A percentile compares a stretch with the other conserved stretches of the same genome.
phyloP scores from a whole-genome alignment of 148 eudicot species.

The Persicaria maculosa region DNA sequence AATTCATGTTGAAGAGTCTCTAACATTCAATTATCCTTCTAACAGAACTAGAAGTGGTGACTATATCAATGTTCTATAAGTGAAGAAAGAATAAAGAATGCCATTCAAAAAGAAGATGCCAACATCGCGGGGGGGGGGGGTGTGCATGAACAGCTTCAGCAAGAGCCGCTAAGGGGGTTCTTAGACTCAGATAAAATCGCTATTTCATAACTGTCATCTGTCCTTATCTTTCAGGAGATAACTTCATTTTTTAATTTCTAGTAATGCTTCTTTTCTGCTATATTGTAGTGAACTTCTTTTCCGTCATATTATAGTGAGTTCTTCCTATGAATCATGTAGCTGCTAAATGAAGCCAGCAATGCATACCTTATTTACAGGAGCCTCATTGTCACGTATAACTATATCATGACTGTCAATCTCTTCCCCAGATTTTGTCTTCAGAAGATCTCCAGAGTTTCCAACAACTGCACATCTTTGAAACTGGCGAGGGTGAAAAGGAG shows the following conservation, averaged over 20 bases:
- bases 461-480: constrained; percentile 94
- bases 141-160: background rate
- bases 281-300: background rate
- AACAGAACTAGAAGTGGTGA: no score
- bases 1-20: no score
- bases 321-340: background rate
- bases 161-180: constrained; percentile 2
- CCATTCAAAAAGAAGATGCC: no score
- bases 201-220: background rate
- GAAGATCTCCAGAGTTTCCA: constrained; percentile 95
- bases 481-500: constrained; percentile 91
- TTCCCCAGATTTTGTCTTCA: constrained; percentile 82
- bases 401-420: constrained; percentile 96
- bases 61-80: no score
- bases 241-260: background rate
- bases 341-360: background rate
- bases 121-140: no score
- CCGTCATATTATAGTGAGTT: background rate
- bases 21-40: no score
- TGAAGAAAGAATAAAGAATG: no score
- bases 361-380: constrained; percentile 88
- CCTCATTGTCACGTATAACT: constrained; percentile 93
- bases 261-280: background rate
- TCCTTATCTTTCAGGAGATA: background rate
- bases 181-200: background rate